Base-by-base conservation (phyloP, 352 stramenopile genomes). In the Phytophthora sp. region DNA sequence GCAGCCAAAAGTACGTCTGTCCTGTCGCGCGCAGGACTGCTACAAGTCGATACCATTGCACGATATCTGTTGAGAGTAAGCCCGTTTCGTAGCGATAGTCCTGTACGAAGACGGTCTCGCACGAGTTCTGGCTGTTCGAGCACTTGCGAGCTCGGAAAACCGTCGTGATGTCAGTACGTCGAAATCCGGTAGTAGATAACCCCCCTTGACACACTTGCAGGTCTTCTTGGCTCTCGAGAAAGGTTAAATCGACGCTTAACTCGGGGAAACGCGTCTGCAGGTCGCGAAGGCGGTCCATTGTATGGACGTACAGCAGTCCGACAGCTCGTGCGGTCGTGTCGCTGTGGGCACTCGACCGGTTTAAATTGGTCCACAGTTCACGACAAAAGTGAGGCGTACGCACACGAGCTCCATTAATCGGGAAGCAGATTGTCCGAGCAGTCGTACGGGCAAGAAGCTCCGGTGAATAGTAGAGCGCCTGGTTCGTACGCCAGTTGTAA, bases 1-100 rank as follows among this genome's bases (percentile, higher is more conserved):
- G 65, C 0, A 85, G 16, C 38, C 57, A 76, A 15, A 74, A 71
- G 61, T 88, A 85, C 0, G n/a, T 38, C 16, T 38, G 31, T 38
- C 31, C 9, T 8, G 16, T 13, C 3, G 16, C 16, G 12, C 31
- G 31, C 9, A 38, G 31, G 3, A 13, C 9, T 38, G 31, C 31
- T 38, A 38, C 16, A 8, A 38, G 2, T 38, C 9, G 31, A 38
- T 38, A 38, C 31, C 31, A 38, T 13, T 38, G 9, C 3, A 38
- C 31, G 31, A 38, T 13, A 38, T 38, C n/a, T n/a, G n/a, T n/a
- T n/a, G n/a, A n/a, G n/a, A 38, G 31, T 8, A 38, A 38, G 4
- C 31, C 31, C 9, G 31, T 13, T 38, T 13, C 31, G 9, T 38
- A 15, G 31, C 31, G 31, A 38, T 38, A 38, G 9, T 38, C 31